phyloP scores from a whole-genome alignment of 2,329 filamentous ascomycete genomes.

The Cladophialophora immunda region DNA sequence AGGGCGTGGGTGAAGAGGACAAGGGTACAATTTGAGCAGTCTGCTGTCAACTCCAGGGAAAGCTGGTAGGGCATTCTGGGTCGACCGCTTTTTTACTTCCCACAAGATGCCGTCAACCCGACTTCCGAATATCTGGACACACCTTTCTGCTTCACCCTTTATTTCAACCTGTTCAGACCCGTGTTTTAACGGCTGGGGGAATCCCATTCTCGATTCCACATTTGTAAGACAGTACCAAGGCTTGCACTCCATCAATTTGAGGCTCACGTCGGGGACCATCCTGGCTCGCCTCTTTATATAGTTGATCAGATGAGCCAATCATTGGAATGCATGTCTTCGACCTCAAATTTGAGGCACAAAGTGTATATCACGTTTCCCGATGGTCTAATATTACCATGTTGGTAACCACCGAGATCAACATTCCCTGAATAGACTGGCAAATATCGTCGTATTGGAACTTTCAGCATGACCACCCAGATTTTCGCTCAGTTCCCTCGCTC shows the following conservation, averaged over 20 bases:
- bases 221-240: not conserved
- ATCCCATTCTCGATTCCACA: not conserved
- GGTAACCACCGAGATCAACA: conserved; percentile 66
- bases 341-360: not conserved
- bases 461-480: too few relatives aligned
- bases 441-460: too few relatives aligned
- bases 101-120: not conserved
- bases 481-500: too few relatives aligned
- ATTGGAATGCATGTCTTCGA: not conserved
- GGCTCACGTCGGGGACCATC: not conserved
- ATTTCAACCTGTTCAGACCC: too few relatives aligned
- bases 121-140: not conserved
- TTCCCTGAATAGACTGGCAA: too few relatives aligned
- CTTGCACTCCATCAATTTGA: not conserved
- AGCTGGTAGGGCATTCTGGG: not conserved
- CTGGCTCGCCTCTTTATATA: not conserved
- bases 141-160: not conserved
- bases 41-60: not conserved
- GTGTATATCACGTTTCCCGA: too few relatives aligned
- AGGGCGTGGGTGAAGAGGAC: not conserved
- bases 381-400: not conserved
- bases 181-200: not conserved
- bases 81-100: not conserved
- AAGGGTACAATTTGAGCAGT: not conserved
- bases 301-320: not conserved